Percentiles rank a stretch among this genome's conserved stretches.
These are phyloP conservation scores for Ampelocalamus luodianensis DNA, from an alignment of 176 grass and related monocot species.

Conservation along the genomic window DNA sequence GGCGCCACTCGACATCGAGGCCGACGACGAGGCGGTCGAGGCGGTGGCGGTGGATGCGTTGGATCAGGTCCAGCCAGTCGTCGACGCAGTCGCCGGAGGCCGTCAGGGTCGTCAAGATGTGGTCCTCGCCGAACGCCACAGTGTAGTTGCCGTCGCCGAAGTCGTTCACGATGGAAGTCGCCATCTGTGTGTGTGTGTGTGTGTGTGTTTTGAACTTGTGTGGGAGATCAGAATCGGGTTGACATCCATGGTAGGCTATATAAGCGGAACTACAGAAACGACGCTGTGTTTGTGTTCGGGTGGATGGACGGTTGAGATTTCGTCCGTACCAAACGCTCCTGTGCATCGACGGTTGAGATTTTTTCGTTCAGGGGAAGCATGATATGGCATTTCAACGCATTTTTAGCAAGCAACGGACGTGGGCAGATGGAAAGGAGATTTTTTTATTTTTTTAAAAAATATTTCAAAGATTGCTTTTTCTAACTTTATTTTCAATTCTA, in stretches of 20 bases:
- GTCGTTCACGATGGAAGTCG: not conserved
- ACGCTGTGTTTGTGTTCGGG: not conserved
- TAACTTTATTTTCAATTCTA: too few species aligned
- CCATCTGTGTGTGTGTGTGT: not conserved
- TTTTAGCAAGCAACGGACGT: not conserved
- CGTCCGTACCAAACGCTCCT: not conserved
- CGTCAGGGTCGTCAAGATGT: slow-evolving; percentile 31
- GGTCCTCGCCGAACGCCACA: slow-evolving; percentile 13
- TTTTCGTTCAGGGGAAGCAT: not conserved
- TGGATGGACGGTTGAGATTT: not conserved
- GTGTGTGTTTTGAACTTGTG: not conserved
- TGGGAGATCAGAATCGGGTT: not conserved
- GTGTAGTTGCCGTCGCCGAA: slow-evolving; percentile 12
- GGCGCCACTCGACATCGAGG: slow-evolving; percentile 55
- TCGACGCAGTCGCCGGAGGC: not conserved
- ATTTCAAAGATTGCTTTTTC: too few species aligned
- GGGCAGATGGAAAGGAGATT: too few species aligned
- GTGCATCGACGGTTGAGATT: not conserved
- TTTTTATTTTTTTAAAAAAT: too few species aligned
- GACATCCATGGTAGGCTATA: not conserved
- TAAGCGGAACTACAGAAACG: not conserved
- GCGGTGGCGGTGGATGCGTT: slow-evolving; percentile 33
- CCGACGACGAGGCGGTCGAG: slow-evolving; percentile 41
- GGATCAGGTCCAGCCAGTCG: slow-evolving; percentile 13
- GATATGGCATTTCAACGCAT: not conserved